phyloP scores from a whole-genome alignment of 2,329 filamentous ascomycete genomes.

The Amphichorda felina region DNA sequence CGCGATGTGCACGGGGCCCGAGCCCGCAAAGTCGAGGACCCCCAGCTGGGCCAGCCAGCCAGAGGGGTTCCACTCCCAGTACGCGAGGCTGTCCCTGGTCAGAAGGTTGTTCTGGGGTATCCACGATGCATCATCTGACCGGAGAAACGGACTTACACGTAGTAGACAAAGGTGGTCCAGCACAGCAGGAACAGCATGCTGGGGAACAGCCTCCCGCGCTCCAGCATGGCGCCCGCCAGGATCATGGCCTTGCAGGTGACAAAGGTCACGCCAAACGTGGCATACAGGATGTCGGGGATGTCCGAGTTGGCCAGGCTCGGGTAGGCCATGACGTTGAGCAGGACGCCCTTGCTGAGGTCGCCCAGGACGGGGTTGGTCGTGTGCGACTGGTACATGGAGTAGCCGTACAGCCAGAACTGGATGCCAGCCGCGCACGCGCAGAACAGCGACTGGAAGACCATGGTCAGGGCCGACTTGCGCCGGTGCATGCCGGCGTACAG shows the following conservation, averaged over 20 bases:
- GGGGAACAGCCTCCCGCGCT: slow-evolving; percentile 20
- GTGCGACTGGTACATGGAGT: slow-evolving; percentile 24
- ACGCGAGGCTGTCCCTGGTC: slow-evolving; percentile 31
- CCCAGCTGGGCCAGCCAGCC: slow-evolving; percentile 52
- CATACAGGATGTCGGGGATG: slow-evolving; percentile 22
- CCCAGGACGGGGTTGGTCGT: slow-evolving; percentile 19
- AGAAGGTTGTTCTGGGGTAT: background rate
- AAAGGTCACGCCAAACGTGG: slow-evolving; percentile 18
- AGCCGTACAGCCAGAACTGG: slow-evolving; percentile 34
- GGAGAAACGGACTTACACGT: slow-evolving; percentile 10
- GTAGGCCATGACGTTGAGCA: slow-evolving; percentile 18
- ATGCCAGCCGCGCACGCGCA: slow-evolving; percentile 28
- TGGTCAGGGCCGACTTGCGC: slow-evolving; percentile 23
- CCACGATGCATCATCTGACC: background rate
- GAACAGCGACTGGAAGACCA: slow-evolving; percentile 32
- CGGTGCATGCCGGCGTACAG: slow-evolving; percentile 24
- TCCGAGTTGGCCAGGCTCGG: slow-evolving; percentile 18
- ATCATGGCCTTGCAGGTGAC: slow-evolving; percentile 23
- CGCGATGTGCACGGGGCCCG: slow-evolving; percentile 52
- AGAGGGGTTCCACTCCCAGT: slow-evolving; percentile 53
- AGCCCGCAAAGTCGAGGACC: slow-evolving; percentile 46
- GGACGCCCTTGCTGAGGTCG: slow-evolving; percentile 17
- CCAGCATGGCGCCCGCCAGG: slow-evolving; percentile 21
- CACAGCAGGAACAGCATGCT: slow-evolving; percentile 51
- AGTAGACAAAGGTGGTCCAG: slow-evolving; percentile 55